Conservation (phyloP, 2,329 filamentous ascomycete species). For the Falciphora oryzae region DNA sequence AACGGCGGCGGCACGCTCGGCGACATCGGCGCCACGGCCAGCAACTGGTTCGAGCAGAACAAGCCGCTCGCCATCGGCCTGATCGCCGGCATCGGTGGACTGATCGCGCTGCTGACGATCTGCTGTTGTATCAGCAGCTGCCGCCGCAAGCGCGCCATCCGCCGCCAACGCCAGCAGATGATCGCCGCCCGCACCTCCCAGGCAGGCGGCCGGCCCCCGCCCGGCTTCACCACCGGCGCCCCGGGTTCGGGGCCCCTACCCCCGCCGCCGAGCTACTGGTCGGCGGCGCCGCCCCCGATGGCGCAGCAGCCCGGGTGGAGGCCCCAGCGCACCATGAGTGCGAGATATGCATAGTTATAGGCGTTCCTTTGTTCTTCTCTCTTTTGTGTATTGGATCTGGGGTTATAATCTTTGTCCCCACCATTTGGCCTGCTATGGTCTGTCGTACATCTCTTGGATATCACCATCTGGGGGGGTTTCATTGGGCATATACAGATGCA, state of each 20-base stretch:
- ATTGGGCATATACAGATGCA: constrained; percentile 1
- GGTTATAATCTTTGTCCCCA: background rate
- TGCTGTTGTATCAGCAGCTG: constrained; percentile 60
- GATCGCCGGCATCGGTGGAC: constrained; percentile 62
- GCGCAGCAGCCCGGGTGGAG: background rate
- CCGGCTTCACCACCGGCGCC: background rate
- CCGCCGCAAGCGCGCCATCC: constrained; percentile 27
- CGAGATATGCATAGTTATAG: constrained; percentile 10
- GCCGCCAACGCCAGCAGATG: constrained; percentile 7
- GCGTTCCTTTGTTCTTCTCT: background rate
- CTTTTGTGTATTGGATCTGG: background rate
- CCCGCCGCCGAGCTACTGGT: constrained; percentile 4
- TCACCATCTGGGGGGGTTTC: background rate
- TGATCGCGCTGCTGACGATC: constrained; percentile 65
- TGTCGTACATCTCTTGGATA: background rate
- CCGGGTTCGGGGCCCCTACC: background rate
- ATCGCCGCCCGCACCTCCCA: constrained; percentile 5
- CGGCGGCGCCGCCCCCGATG: background rate
- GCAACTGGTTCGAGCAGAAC: constrained; percentile 72
- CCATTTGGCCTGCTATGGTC: too few relatives aligned
- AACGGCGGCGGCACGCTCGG: constrained; percentile 49
- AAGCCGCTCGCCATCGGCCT: constrained; percentile 80
- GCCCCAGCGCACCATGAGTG: constrained; percentile 6
- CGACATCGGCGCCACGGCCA: background rate
- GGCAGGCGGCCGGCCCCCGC: background rate